Percentiles rank a stretch among this genome's conserved stretches.
Conservation (phyloP, 192 early-diverging fungal species). For the Coemansia sp. region DNA sequence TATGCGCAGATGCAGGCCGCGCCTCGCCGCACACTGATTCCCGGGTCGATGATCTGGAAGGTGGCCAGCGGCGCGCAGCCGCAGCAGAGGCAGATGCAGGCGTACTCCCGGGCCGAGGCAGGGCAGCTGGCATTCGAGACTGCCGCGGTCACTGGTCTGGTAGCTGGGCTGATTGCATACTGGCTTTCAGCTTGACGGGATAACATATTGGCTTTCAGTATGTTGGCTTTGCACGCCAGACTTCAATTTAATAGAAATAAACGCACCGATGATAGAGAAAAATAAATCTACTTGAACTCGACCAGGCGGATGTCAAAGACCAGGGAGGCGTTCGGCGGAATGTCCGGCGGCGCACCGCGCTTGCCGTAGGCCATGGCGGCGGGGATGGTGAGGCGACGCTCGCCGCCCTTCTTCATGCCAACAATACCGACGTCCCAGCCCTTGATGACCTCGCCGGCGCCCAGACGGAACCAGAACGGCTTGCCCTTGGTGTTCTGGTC, state of each 20-base stretch:
- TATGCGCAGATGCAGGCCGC: constrained; percentile 18
- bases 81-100: too few relatives aligned
- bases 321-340: constrained; percentile 84
- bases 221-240: too few relatives aligned
- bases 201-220: too few relatives aligned
- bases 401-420: constrained; percentile 92
- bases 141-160: constrained; percentile 11
- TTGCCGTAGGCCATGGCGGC: constrained; percentile 66
- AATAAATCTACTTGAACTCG: constrained; percentile 54
- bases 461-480: constrained; percentile 88
- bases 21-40: constrained; percentile 1
- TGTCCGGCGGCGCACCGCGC: constrained; percentile 92
- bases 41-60: constrained; percentile 21
- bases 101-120: constrained; percentile 19
- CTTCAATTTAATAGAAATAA: too few relatives aligned
- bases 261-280: background rate
- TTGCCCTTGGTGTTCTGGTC: constrained; percentile 91
- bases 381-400: constrained; percentile 89
- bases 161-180: constrained; percentile 5
- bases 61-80: background rate
- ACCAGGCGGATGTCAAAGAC: constrained; percentile 90
- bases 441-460: constrained; percentile 90
- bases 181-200: constrained; percentile 6
- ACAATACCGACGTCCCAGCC: constrained; percentile 91
- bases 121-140: constrained; percentile 22